These are phyloP conservation scores for Diutina mesorugosa DNA, from an alignment of 1,139 yeast species.

Conservation along the genomic window DNA sequence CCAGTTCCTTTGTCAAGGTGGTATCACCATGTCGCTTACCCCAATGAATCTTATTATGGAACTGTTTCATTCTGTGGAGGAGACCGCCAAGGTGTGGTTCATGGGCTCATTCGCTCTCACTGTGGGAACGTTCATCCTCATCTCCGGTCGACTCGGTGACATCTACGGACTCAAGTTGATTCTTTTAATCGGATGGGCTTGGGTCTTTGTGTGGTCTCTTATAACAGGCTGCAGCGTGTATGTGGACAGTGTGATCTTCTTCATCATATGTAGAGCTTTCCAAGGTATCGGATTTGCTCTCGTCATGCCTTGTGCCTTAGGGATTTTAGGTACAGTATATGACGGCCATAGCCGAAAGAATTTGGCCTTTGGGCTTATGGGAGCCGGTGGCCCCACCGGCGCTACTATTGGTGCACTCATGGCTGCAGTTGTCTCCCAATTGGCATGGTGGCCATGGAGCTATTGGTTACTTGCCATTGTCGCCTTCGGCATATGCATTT, in stretches of 20 bases:
- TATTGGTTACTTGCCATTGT: conserved; percentile 32
- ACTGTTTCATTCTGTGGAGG: conserved; percentile 11
- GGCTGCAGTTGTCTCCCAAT: conserved; percentile 32
- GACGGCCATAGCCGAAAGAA: conserved; percentile 35
- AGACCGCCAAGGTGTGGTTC: conserved; percentile 30
- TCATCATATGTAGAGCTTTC: conserved; percentile 37
- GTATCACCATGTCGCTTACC: conserved; percentile 25
- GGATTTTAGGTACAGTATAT: conserved; percentile 35
- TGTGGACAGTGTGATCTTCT: conserved; percentile 28
- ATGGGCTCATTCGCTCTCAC: conserved; percentile 46
- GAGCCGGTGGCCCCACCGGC: conserved; percentile 45
- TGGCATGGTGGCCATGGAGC: conserved; percentile 40
- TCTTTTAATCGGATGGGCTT: conserved; percentile 29
- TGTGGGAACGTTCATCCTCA: conserved; percentile 39
- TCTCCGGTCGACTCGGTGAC: conserved; percentile 42
- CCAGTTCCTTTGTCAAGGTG: conserved; percentile 26
- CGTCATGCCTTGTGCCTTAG: conserved; percentile 39
- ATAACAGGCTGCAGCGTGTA: conserved; percentile 37
- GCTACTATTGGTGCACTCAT: conserved; percentile 36
- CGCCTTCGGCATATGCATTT: conserved; percentile 14
- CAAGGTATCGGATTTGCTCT: conserved; percentile 46
- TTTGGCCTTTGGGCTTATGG: conserved; percentile 35
- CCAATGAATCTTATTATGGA: conserved; percentile 24
- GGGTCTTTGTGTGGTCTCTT: conserved; percentile 31
- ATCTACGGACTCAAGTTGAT: conserved; percentile 35